Conservation (phyloP, 2,329 filamentous ascomycete species). For the Trichoderma semiorbis region DNA sequence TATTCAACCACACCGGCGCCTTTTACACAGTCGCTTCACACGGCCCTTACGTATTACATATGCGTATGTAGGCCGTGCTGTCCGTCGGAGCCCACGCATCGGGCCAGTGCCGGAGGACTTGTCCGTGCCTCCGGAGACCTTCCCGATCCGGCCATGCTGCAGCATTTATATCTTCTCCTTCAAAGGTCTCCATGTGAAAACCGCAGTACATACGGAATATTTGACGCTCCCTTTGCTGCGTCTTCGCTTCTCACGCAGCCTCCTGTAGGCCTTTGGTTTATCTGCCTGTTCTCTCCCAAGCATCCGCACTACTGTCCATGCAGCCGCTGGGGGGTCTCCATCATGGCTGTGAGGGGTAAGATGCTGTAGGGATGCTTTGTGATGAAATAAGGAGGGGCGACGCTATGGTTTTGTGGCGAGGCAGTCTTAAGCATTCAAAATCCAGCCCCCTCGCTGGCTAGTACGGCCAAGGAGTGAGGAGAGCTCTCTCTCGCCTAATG, state of each 20-base stretch:
- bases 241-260: not conserved
- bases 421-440: slow-evolving; percentile 3
- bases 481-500: slow-evolving; percentile 4
- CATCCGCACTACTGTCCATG: slow-evolving; percentile 4
- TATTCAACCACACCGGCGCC: not conserved
- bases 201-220: not conserved
- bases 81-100: not conserved
- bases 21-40: not conserved
- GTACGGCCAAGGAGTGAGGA: not conserved
- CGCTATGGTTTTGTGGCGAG: slow-evolving; percentile 13
- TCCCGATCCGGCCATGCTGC: not conserved
- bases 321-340: slow-evolving; percentile 9
- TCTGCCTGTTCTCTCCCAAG: not conserved
- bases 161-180: not conserved
- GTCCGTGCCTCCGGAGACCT: slow-evolving; percentile 12
- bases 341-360: slow-evolving; percentile 9
- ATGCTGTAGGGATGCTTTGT: slow-evolving; percentile 3
- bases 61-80: not conserved
- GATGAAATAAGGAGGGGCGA: slow-evolving; percentile 10
- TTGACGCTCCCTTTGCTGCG: not conserved
- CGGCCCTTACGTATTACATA: not conserved
- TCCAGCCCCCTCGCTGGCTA: slow-evolving; percentile 6
- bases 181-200: not conserved
- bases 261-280: not conserved
- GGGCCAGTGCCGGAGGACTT: slow-evolving; percentile 2